These are phyloP conservation scores for Phellinidium pouzarii DNA, from an alignment of 1,284 basidiomycete genomes.

Conservation along the genomic window DNA sequence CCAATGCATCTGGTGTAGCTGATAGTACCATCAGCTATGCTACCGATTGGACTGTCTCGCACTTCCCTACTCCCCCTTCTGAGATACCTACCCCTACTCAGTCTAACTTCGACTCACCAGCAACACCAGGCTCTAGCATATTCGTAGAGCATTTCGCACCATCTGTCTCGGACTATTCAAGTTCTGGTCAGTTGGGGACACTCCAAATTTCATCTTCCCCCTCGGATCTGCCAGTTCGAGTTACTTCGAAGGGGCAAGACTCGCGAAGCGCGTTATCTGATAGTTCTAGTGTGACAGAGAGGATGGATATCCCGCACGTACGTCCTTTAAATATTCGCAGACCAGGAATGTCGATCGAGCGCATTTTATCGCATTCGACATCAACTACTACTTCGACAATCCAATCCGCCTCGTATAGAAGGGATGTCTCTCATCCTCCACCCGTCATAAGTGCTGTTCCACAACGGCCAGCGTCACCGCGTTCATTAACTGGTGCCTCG, in stretches of 20 bases:
- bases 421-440: constrained; percentile 3
- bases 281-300: not conserved
- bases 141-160: constrained; percentile 17
- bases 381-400: not conserved
- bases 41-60: constrained; percentile 31
- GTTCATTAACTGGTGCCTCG: constrained; percentile 17
- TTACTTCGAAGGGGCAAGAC: not conserved
- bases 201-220: constrained; percentile 9
- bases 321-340: not conserved
- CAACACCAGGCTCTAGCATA: constrained; percentile 19
- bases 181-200: constrained; percentile 2
- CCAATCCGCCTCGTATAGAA: not conserved
- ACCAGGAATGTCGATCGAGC: constrained; percentile 2
- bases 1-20: constrained; percentile 47
- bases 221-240: not conserved
- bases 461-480: constrained; percentile 21
- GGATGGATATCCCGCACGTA: not conserved
- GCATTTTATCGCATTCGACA: not conserved
- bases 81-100: constrained; percentile 29
- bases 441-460: not conserved
- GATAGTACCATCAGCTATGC: constrained; percentile 46
- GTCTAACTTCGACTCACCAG: constrained; percentile 7
- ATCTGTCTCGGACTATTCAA: constrained; percentile 11
- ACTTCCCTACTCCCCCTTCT: constrained; percentile 36
- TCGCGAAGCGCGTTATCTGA: not conserved